These are phyloP conservation scores for Chlorella sp. DNA, from an alignment of 139 green algal genomes.

Conservation along the genomic window DNA sequence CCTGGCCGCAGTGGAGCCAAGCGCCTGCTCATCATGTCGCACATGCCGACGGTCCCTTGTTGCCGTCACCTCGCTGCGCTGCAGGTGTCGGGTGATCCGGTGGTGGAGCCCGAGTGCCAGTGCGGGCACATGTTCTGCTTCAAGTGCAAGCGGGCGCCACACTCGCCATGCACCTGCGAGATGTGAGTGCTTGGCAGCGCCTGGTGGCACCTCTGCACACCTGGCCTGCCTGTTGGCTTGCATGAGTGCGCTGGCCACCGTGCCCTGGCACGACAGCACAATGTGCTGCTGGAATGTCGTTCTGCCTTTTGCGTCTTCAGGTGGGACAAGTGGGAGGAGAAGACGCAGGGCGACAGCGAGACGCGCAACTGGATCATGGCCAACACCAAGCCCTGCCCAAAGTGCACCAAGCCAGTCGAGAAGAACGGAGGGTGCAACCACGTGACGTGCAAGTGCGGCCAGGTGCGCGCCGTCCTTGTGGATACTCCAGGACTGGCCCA, in stretches of 20 bases:
- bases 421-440: slow-evolving; percentile 95
- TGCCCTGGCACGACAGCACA: too few relatives aligned
- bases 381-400: slow-evolving; percentile 89
- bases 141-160: not conserved
- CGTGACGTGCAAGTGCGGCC: slow-evolving; percentile 56
- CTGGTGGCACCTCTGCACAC: too few relatives aligned
- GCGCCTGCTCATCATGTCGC: too few relatives aligned
- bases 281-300: too few relatives aligned
- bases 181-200: too few relatives aligned
- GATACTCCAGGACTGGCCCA: too few relatives aligned
- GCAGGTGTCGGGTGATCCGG: not conserved
- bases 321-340: slow-evolving; percentile 60
- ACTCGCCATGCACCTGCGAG: not conserved
- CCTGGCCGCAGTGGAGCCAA: too few relatives aligned
- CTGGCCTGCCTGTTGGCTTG: too few relatives aligned
- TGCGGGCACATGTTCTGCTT: not conserved
- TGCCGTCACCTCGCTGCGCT: too few relatives aligned
- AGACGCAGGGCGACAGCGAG: slow-evolving; percentile 79
- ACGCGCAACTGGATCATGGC: slow-evolving; percentile 64
- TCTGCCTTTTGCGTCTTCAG: not conserved
- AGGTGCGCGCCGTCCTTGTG: not conserved
- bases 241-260: too few relatives aligned
- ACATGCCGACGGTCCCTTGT: too few relatives aligned
- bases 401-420: slow-evolving; percentile 84
- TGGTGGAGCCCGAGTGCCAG: not conserved